These are phyloP conservation scores for Pyrus betulifolia DNA, from an alignment of 306 rosid genomes.

Conservation along the genomic window DNA sequence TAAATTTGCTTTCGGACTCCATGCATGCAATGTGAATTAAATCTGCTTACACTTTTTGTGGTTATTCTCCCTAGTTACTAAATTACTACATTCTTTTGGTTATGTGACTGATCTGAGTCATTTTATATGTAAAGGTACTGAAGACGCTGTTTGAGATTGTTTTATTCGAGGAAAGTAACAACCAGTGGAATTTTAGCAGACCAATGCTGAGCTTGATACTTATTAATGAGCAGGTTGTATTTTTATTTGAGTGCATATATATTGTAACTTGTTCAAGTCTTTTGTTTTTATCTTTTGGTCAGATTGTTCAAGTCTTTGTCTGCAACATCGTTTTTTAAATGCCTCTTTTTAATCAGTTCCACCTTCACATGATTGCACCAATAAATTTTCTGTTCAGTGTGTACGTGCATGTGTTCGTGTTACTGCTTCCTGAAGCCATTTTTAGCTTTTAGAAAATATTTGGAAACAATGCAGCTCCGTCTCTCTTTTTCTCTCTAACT, in stretches of 20 bases:
- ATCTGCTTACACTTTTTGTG: not conserved
- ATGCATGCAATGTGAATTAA: not conserved
- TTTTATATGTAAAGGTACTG: slow-evolving; percentile 40
- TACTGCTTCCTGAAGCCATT: not conserved
- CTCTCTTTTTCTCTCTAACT: not conserved
- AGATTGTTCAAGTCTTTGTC: too few species aligned
- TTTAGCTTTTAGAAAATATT: not conserved
- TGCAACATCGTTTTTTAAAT: not conserved
- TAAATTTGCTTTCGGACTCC: not conserved
- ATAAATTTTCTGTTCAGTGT: not conserved
- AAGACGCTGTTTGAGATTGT: slow-evolving; percentile 86
- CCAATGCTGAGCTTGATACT: slow-evolving; percentile 85
- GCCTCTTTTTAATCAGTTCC: not conserved
- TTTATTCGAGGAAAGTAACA: slow-evolving; percentile 74
- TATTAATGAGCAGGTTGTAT: slow-evolving; percentile 65
- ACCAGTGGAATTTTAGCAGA: slow-evolving; percentile 82
- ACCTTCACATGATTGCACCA: not conserved
- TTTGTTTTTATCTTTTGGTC: too few species aligned
- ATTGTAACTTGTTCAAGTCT: not conserved
- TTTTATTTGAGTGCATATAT: not conserved
- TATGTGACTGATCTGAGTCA: not conserved
- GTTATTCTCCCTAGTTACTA: not conserved
- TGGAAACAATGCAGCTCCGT: not conserved
- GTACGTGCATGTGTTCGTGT: not conserved
- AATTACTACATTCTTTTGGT: not conserved